A percentile compares a stretch with the other conserved stretches of the same genome.
Conservation (phyloP, 2,329 filamentous ascomycete genomes). For the Helminthosporium solani region DNA sequence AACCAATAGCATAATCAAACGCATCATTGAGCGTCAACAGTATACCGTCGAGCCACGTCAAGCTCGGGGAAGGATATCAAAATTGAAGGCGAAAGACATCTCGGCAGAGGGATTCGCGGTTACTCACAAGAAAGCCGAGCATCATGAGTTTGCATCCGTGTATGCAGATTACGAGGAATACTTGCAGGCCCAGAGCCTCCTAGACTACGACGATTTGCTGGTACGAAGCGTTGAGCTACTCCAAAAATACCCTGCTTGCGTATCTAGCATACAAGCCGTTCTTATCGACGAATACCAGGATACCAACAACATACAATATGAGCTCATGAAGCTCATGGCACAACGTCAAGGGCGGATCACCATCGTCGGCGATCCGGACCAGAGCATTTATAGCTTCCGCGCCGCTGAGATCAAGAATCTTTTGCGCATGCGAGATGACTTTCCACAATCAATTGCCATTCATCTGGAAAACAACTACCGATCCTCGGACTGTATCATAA, state of each 20-base stretch:
- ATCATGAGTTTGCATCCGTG: slow-evolving; percentile 65
- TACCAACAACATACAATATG: slow-evolving; percentile 92
- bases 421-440: slow-evolving; percentile 72
- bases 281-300: slow-evolving; percentile 98
- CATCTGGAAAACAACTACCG: slow-evolving; percentile 93
- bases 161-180: slow-evolving; percentile 78
- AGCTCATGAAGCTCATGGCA: slow-evolving; percentile 87
- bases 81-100: slow-evolving; percentile 59
- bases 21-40: slow-evolving; percentile 75
- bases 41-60: slow-evolving; percentile 67
- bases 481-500: slow-evolving; percentile 81
- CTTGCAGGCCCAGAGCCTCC: slow-evolving; percentile 71
- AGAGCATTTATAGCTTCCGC: slow-evolving; percentile 96
- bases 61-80: slow-evolving; percentile 73
- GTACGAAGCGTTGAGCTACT: slow-evolving; percentile 81
- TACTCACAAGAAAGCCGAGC: slow-evolving; percentile 50
- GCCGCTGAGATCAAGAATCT: slow-evolving; percentile 91
- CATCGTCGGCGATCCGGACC: slow-evolving; percentile 93
- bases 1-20: slow-evolving; percentile 73
- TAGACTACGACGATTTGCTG: slow-evolving; percentile 94
- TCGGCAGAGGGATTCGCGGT: slow-evolving; percentile 46
- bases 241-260: slow-evolving; percentile 70
- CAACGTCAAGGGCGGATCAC: slow-evolving; percentile 74
- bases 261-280: slow-evolving; percentile 85
- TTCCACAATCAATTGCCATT: slow-evolving; percentile 75